A percentile compares a stretch with the other conserved stretches of the same genome.
These are phyloP conservation scores for Passalora sequoiae DNA, from an alignment of 2,329 filamentous ascomycete species.

Conservation along the genomic window DNA sequence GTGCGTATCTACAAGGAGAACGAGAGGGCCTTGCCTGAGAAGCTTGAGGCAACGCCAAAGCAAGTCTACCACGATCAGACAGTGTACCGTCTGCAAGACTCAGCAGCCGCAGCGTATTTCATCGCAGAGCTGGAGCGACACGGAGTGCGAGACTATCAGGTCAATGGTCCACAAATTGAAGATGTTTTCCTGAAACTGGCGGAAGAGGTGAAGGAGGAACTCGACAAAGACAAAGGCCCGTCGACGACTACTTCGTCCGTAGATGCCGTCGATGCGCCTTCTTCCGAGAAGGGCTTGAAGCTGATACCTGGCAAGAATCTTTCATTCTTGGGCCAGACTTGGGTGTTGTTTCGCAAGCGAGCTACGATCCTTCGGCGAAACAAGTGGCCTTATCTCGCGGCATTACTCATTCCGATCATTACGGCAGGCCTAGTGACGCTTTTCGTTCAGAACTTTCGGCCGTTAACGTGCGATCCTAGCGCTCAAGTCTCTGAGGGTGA, in stretches of 20 bases:
- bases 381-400: conserved; percentile 68
- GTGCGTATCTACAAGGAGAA: conserved; percentile 64
- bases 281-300: conserved; percentile 30
- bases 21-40: conserved; percentile 25
- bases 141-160: conserved; percentile 70
- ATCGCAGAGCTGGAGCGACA: conserved; percentile 63
- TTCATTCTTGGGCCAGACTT: conserved; percentile 63
- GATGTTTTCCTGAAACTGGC: conserved; percentile 86
- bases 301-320: conserved; percentile 66
- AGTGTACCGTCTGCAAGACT: conserved; percentile 66
- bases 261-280: conserved; percentile 13
- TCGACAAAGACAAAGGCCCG: conserved; percentile 26
- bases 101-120: conserved; percentile 64
- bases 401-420: conserved; percentile 71
- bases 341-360: conserved; percentile 73
- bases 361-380: conserved; percentile 72
- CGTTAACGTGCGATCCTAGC: conserved; percentile 45
- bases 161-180: conserved; percentile 84
- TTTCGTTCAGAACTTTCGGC: conserved; percentile 58
- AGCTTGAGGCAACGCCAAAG: conserved; percentile 26
- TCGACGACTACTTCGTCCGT: conserved; percentile 20
- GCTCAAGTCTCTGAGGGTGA: conserved; percentile 25
- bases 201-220: conserved; percentile 64
- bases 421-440: conserved; percentile 74
- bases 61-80: conserved; percentile 63